Conservation (phyloP, 306 rosid genomes). For the Casuarina glauca region DNA sequence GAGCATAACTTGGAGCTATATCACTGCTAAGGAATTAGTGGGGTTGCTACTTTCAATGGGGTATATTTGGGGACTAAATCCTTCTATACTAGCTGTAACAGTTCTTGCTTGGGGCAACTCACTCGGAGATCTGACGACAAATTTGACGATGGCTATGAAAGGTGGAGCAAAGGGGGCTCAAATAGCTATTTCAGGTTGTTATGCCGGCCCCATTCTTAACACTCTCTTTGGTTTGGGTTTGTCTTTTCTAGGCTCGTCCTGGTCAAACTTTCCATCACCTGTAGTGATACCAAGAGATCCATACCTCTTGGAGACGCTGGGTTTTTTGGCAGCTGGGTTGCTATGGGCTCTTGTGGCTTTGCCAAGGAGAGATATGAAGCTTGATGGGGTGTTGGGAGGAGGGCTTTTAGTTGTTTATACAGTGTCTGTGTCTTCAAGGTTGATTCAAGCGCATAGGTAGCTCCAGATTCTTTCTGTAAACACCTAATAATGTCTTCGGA, state of each 20-base stretch:
- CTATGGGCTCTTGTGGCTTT: constrained; percentile 47
- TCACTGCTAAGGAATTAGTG: constrained; percentile 52
- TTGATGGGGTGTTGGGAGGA: constrained; percentile 46
- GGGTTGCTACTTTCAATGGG: constrained; percentile 50
- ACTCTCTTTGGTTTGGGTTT: constrained; percentile 50
- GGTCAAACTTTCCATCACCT: constrained; percentile 43
- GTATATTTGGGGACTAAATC: constrained; percentile 32
- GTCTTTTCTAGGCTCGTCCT: constrained; percentile 38
- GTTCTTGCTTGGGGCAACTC: constrained; percentile 54
- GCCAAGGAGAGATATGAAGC: constrained; percentile 43
- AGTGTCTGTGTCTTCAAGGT: constrained; percentile 41
- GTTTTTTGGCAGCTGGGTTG: constrained; percentile 42
- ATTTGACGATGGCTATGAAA: constrained; percentile 48
- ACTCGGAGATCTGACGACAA: constrained; percentile 48
- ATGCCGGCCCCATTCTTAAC: constrained; percentile 59
- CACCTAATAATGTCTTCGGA: neutral
- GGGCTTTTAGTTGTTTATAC: constrained; percentile 50
- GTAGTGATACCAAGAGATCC: constrained; percentile 45
- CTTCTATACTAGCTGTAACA: constrained; percentile 44
- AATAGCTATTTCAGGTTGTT: constrained; percentile 55
- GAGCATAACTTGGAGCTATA: constrained; percentile 62
- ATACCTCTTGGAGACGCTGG: constrained; percentile 51
- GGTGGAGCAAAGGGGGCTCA: constrained; percentile 54
- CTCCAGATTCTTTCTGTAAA: constrained; percentile 17
- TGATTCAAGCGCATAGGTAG: constrained; percentile 45